Conservation (phyloP, 2,329 filamentous ascomycete species). For the Colletotrichum echinochloae region DNA sequence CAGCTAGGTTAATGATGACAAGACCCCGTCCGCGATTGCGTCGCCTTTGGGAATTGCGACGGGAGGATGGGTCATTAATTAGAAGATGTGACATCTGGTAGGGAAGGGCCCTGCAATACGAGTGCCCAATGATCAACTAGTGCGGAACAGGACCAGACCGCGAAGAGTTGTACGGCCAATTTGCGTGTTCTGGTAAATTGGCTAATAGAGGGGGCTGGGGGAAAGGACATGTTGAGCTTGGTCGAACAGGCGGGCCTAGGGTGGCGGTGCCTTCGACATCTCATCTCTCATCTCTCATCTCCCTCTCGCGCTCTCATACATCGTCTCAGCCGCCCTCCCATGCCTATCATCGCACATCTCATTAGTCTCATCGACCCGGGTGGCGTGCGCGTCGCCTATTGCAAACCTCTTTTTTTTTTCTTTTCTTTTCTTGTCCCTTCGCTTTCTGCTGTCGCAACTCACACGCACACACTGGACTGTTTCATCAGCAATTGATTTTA, state of each 20-base stretch:
- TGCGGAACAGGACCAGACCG: constrained; percentile 1
- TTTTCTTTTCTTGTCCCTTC: no score
- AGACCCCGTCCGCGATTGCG: not conserved
- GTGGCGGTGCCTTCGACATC: constrained; percentile 35
- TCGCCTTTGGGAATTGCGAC: not conserved
- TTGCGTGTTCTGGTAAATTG: constrained; percentile 14
- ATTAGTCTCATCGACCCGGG: constrained; percentile 8
- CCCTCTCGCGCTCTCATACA: not conserved
- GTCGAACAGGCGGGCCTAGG: constrained; percentile 21
- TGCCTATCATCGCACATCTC: not conserved
- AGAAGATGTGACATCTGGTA: constrained; percentile 20
- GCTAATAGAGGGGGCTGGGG: constrained; percentile 39
- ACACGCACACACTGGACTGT: not conserved
- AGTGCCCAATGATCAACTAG: constrained; percentile 23
- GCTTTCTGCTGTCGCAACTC: not conserved
- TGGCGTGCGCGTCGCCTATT: constrained; percentile 11
- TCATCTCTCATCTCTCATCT: constrained; percentile 22
- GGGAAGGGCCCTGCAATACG: constrained; percentile 32
- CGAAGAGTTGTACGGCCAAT: not conserved
- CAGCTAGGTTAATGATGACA: not conserved
- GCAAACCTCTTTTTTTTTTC: not conserved
- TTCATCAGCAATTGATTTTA: not conserved
- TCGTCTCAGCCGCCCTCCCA: constrained; percentile 6
- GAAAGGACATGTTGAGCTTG: constrained; percentile 14
- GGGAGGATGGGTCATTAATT: not conserved